Evolutionary conservation across 768 basidiomycete genomes (phyloP), one percentile per base, ranked within the genome.

Genomic region (Termitomyces titanicus): DNA sequence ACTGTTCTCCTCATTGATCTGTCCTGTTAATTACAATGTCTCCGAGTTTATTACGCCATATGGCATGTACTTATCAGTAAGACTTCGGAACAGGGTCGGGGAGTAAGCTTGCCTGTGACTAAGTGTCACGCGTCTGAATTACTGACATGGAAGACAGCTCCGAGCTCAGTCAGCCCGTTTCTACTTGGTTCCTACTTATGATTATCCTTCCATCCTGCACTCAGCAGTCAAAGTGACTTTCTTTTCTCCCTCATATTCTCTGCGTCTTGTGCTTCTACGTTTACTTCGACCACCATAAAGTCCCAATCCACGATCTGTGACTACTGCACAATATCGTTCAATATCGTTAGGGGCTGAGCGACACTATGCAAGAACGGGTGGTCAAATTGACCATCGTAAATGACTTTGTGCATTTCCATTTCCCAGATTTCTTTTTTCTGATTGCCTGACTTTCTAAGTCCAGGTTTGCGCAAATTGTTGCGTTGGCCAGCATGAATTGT

Each of bases 381-480:
- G 78, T 81, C 59, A 78, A 74, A 63, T 63, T 81, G 57, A 76
- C 75, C 40, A 68, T 80, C 43, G 71, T 81, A 53, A 79, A 75
- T 55, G 79, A 81, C 66, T 76, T 81, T 50, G 79, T 79, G 58
- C 40, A 54, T 53, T 29, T 48, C 15, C 37, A 35, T 47, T 47
- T 12, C 33, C 45, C 33, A 46, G 59, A 29, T 9, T 29, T 29
- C 44, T 60, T 50, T 37, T 24, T 33, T 33, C 25, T 48, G 44
- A 18, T 42, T 46, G 50, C 25, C 37, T 61, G 49, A 50, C 33
- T 29, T 47, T 40, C 42, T 48, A 39, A 52, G 17, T 25, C 15
- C 15, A 82, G 80, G 71, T 73, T 48, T 82, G 80, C 61, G 70
- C 74, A 33, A 80, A 79, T 64, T 83, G 81, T 66, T 81, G 74